Base-by-base conservation (phyloP, 2,329 filamentous ascomycete species). In the Rutstroemia sp. region DNA sequence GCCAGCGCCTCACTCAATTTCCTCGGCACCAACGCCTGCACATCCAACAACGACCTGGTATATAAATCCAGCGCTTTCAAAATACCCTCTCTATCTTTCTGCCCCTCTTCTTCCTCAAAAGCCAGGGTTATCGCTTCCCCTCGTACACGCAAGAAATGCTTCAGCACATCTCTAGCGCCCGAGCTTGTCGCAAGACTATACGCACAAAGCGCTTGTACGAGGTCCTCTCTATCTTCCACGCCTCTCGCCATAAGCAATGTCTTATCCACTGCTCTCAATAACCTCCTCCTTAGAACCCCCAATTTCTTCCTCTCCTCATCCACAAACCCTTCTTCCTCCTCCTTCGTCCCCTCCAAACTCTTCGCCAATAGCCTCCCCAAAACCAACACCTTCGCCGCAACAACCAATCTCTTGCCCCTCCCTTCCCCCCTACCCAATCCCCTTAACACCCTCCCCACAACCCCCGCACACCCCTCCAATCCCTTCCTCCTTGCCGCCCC, bases 151-250 rank as follows among this genome's bases (percentile, higher is more conserved):
- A 95, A 78, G 64, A 96, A 92, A 71, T 94, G 85, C 7, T 82
- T 77, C 53, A 96, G 72, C 0, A 89, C 87, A 68, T 96, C 91
- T 57, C 81, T 84, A 0, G 89, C 84, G 0, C 90, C 88, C 0
- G 87, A 90, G 65, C 83, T 95, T 3, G 87, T 91, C 1, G 85
- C 83, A 51, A 97, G 76, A 59, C 89, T 91, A 69, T 91, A 92
- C 0, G 92, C 91, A 56, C 85, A 88, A 62, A 96, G 77, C 0
- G 86, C 84, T 63, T 89, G 86, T 12, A 92, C 75, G 16, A 94
- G 77, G 34, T 69, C 71, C 3, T 75, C 72, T 38, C 70, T 68
- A 21, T 80, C 76, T 58, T 76, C 66, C 63, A 77, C 62, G 59
- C 76, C 67, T 62, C 77, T 62, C 25, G 85, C 79, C 48, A 79